Evolutionary conservation across 1,284 basidiomycete genomes (phyloP).

Genomic region (Ceratorhiza oryzae-sativae): DNA sequence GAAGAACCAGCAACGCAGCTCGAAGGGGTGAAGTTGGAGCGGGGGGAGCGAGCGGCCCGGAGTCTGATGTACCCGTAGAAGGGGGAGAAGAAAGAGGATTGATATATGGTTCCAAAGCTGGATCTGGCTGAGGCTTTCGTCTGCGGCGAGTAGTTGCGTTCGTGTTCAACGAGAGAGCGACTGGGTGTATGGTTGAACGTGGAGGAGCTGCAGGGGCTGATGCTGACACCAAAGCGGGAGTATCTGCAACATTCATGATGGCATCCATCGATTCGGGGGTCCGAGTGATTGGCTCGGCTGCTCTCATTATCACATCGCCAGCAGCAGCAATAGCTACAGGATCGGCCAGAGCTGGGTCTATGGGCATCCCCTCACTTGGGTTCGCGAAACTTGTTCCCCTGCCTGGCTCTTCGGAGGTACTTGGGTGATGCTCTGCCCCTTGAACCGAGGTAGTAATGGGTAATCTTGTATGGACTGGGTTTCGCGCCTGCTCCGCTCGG

Average conservation of each 20-base stretch:
- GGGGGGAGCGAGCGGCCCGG: background rate
- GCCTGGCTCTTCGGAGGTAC: background rate
- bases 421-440: background rate
- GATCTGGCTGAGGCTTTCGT: constrained; percentile 30
- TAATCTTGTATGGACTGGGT: background rate
- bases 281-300: background rate
- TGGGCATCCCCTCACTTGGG: constrained; percentile 7
- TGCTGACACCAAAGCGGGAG: background rate
- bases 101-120: constrained; percentile 26
- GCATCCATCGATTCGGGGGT: background rate
- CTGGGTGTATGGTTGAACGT: background rate
- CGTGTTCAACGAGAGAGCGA: background rate
- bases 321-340: background rate
- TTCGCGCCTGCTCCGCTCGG: background rate
- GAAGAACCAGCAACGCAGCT: constrained; percentile 17
- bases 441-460: background rate
- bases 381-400: background rate
- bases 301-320: constrained; percentile 1
- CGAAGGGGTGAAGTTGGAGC: constrained; percentile 18
- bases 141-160: background rate
- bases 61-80: background rate
- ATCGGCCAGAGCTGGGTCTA: background rate
- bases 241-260: constrained; percentile 1
- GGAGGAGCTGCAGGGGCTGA: constrained; percentile 2
- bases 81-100: background rate